Base-by-base conservation (phyloP, 2,329 filamentous ascomycete genomes). In the Blumeriella jaapii region DNA sequence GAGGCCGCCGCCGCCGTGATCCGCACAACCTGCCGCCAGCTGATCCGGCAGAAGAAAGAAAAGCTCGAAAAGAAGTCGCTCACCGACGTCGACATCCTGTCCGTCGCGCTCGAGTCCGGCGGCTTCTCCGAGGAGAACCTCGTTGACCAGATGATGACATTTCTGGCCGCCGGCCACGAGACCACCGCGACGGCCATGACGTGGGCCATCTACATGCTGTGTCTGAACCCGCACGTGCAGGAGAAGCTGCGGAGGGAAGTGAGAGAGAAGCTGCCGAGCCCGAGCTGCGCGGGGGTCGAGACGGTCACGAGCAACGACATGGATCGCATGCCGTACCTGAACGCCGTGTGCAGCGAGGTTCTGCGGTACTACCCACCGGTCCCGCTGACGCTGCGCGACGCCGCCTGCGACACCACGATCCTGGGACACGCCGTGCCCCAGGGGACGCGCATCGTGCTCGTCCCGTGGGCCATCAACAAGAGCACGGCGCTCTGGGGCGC, bases 61-160 rank as follows among this genome's bases (percentile, higher is more conserved):
- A 64, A 65, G 29, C 51, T 78, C 14, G 58, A 61, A 22, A 60
- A 61, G 40, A 64, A 68, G 40, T 61, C 69, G 40, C 57, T 59
- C 15, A 60, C 59, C 1, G 74, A 76, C 29, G 57, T 72, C 6
- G 85, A 93, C 55, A 91, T 94, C 39, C 64, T 93, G 20, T 84
- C 79, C 1, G 80, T 89, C 0, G 85, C 85, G 11, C 63, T 93
- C 30, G 71, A 78, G 53, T 84, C 76, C 24, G 82, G 81, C 29
- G 74, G 67, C 5, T 91, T 93, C 59, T 70, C 62, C 9, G 82
- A 91, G 43, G 80, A 85, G 31, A 75, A 84, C 41, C 70, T 93
- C n/a, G 72, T 85, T 22, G 81, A 91, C 55, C 85, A 93, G 59
- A 71, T 91, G 54, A 91, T 93, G 82, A 93, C 83, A 0, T 91